A percentile compares a stretch with the other conserved stretches of the same genome.
Conservation (phyloP, 2,329 filamentous ascomycete genomes). For the Graphilbum fragrans region DNA sequence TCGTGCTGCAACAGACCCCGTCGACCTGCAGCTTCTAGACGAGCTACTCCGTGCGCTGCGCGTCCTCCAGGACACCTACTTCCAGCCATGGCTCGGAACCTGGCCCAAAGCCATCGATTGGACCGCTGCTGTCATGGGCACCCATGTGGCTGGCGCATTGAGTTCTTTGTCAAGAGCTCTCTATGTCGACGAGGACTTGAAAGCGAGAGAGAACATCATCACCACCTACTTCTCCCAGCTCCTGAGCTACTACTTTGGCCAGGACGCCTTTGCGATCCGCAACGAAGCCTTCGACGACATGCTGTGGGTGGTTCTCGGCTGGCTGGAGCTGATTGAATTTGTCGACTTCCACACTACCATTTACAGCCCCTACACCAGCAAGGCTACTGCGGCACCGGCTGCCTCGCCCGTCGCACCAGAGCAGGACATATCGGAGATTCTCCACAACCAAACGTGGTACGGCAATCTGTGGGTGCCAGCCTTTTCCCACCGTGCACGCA, state of each 20-base stretch:
- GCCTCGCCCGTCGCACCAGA: not conserved
- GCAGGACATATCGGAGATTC: constrained; percentile 15
- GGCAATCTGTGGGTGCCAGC: constrained; percentile 61
- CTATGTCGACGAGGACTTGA: constrained; percentile 21
- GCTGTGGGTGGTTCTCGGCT: constrained; percentile 86
- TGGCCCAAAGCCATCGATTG: constrained; percentile 88
- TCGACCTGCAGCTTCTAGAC: constrained; percentile 17
- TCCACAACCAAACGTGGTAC: constrained; percentile 50
- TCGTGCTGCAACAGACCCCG: not conserved
- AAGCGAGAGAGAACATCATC: constrained; percentile 63
- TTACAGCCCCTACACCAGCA: constrained; percentile 34
- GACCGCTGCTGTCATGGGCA: constrained; percentile 78
- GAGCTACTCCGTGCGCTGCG: constrained; percentile 53
- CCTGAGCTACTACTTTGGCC: constrained; percentile 72
- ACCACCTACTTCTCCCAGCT: constrained; percentile 71
- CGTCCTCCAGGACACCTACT: constrained; percentile 69
- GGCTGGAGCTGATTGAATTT: constrained; percentile 74
- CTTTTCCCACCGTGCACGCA: constrained; percentile 70
- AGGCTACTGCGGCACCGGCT: not conserved
- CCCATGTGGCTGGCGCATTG: constrained; percentile 63
- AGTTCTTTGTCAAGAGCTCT: constrained; percentile 56
- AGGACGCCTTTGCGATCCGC: constrained; percentile 64
- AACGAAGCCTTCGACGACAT: constrained; percentile 82
- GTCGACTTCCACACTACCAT: constrained; percentile 54
- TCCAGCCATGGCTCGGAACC: constrained; percentile 61